Base-by-base conservation (phyloP, 2,329 filamentous ascomycete genomes). In the Colletotrichum sp. region DNA sequence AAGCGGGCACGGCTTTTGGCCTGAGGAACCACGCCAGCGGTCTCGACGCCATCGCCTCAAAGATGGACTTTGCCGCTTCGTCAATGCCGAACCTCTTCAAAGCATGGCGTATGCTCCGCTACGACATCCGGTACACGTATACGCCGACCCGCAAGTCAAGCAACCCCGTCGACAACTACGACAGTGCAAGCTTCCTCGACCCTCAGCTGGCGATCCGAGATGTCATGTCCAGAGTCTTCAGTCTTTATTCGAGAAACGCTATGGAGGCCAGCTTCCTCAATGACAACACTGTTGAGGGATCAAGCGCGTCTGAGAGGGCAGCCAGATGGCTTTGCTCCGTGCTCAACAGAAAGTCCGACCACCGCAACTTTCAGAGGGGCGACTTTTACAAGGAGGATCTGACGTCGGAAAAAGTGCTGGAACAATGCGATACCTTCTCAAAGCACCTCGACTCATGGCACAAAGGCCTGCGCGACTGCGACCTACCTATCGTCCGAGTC, bases 51-150 rank as follows among this genome's bases (percentile, higher is more conserved):
- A 75, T 75, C 9, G 72, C 72, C 4, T 67, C 52, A 5, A 72
- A 67, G 30, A 32, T 75, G n/a, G 72, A 72, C 30, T 75, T 75
- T 7, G 34, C 72, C 10, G 48, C 61, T 0, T 60, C 61, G 1
- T 52, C 68, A 1, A 55, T 66, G n/a, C 72, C 68, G 4, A 69
- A 71, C 16, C 68, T 75, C 21, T 75, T 75, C n/a, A 75, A 75
- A 21, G 72, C 72, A 15, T 75, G 72, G 72, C 48, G 72, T 3
- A 71, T 75, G 52, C 68, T 75, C 15, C 67, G 72, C 7, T 72
- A 75, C 52, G 72, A 75, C 24, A 24, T 72, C 0, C 68, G 72
- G 1, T 67, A 28, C 30, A 21, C 72, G 61, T 16, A 75, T 60
- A 15, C 61, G n/a, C 13, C 28, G 12, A 24, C 65, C 36, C 2